phyloP scores from a whole-genome alignment of 1,284 basidiomycete genomes.

The Trichosporon asahii region DNA sequence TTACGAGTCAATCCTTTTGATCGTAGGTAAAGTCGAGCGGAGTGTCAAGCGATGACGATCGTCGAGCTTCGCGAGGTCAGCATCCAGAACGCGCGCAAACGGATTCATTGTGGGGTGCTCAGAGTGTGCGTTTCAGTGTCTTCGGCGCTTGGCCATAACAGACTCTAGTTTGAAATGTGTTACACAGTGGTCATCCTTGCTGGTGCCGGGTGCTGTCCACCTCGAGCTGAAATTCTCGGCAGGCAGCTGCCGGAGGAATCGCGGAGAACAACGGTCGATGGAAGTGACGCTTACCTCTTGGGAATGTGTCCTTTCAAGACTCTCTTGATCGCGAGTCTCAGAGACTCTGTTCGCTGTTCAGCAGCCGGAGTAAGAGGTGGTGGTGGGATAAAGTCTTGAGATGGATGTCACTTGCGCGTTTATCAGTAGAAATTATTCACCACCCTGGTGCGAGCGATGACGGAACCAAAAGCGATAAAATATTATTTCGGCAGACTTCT shows the following conservation, averaged over 20 bases:
- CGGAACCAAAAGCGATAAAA: conserved; percentile 14
- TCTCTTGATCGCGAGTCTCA: not conserved
- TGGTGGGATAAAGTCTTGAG: not conserved
- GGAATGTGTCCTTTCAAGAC: not conserved
- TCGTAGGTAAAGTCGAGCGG: not conserved
- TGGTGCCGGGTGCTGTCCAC: not conserved
- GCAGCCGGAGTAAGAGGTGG: not conserved
- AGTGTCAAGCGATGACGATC: not conserved
- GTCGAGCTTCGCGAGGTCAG: conserved; percentile 12
- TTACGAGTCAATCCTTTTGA: conserved; percentile 13
- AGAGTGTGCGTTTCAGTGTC: conserved; percentile 52
- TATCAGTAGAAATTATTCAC: conserved; percentile 9
- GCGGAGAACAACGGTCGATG: not conserved
- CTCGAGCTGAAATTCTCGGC: not conserved
- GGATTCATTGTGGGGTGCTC: conserved; percentile 23
- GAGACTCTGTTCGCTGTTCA: conserved; percentile 3
- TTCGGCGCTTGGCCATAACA: conserved; percentile 52
- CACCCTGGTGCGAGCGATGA: conserved; percentile 2
- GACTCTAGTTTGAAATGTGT: conserved; percentile 53
- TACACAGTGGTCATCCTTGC: conserved; percentile 49
- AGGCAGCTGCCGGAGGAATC: not conserved
- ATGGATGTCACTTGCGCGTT: not conserved
- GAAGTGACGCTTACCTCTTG: not conserved
- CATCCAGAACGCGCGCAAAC: not conserved
- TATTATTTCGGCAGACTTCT: conserved; percentile 17